These are phyloP conservation scores for Sporothrix humicola DNA, from an alignment of 2,329 filamentous ascomycete species.

Conservation along the genomic window DNA sequence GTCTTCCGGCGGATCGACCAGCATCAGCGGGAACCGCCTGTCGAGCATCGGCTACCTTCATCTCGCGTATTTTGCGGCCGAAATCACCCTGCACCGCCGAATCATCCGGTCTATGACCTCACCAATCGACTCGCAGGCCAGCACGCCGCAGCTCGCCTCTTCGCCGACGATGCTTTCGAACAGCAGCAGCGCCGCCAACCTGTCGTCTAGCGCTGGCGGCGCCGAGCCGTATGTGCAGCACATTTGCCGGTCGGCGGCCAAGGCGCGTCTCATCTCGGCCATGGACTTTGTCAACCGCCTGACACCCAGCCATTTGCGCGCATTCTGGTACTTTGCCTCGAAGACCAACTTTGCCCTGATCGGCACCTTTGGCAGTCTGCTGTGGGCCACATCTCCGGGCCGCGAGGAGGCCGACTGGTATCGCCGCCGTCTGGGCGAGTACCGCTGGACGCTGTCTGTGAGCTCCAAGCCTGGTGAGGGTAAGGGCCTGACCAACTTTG, in stretches of 20 bases:
- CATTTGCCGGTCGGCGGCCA: conserved; percentile 91
- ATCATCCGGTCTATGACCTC: conserved; percentile 80
- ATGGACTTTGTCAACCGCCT: conserved; percentile 98
- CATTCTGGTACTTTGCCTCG: conserved; percentile 91
- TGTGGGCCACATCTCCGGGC: conserved; percentile 87
- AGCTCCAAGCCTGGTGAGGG: conserved; percentile 72
- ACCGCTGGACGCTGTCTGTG: conserved; percentile 91
- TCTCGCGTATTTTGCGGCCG: conserved; percentile 89
- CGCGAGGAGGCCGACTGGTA: conserved; percentile 94
- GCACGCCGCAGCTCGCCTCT: conserved; percentile 38
- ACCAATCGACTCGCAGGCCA: conserved; percentile 47
- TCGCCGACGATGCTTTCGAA: conserved; percentile 34
- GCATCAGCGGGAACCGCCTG: conserved; percentile 53
- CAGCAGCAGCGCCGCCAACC: conserved; percentile 38
- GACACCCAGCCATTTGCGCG: conserved; percentile 81
- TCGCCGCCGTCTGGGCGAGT: conserved; percentile 80
- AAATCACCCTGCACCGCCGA: conserved; percentile 89
- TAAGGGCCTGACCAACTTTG: conserved; percentile 67
- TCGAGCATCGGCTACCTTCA: conserved; percentile 79
- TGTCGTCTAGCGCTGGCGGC: conserved; percentile 41
- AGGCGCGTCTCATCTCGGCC: conserved; percentile 89
- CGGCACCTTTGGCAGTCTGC: conserved; percentile 86
- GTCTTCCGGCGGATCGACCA: conserved; percentile 46
- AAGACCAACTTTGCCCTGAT: conserved; percentile 94
- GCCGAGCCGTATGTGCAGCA: conserved; percentile 83